Evolutionary conservation across 345 rosid genomes (phyloP), one percentile per base, ranked within the genome.

Genomic region (Diplotaxis tenuifolia): DNA sequence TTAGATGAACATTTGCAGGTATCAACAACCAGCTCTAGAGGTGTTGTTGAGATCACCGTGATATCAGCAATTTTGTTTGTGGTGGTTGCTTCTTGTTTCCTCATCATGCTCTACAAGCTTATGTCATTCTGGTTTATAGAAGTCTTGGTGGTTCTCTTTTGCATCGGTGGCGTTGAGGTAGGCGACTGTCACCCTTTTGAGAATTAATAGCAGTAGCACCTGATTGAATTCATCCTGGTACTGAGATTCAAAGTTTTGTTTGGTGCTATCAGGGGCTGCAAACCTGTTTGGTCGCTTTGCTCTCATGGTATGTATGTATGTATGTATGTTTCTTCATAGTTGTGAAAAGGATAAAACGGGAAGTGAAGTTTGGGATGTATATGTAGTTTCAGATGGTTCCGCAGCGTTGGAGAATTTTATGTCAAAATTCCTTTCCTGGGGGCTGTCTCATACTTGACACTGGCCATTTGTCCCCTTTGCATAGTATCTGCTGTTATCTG

Each of bases 151-250:
- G 93, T 89, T 67, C 84, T 92, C 55, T 95, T 95, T 80, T 90
- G 97, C 88, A 90, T 95, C 32, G 99, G 97, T 56, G 97, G 99
- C 18, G 85, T 88, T 40, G 97, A 95, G 99, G 99, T 95, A 54
- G 18, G 86, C 68, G 68, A 22, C 40, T 68, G 45, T 68, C 64
- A 65, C 47, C 71, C 28, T 31, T 27, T 73, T 45, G 16, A 14
- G 38, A 42, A 53, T 40, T 65, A 38, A 20, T 67, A 18, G 60
- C 11, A 29, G 27, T 55, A 29, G 27, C 49, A 34, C 7, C 55
- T 55, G 32, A 28, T 53, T 47, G 15, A 69, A 15, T 20, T 38
- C 22, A 58, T 71, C 68, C n/a, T 68, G 42, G 23, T 58, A 76
- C 52, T 56, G 66, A 81, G 68, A 21, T 78, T 78, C 66, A 79